A percentile compares a stretch with the other conserved stretches of the same genome.
These are phyloP conservation scores for Suhomyces yuchorum DNA, from an alignment of 1,139 yeast species.

Conservation along the genomic window DNA sequence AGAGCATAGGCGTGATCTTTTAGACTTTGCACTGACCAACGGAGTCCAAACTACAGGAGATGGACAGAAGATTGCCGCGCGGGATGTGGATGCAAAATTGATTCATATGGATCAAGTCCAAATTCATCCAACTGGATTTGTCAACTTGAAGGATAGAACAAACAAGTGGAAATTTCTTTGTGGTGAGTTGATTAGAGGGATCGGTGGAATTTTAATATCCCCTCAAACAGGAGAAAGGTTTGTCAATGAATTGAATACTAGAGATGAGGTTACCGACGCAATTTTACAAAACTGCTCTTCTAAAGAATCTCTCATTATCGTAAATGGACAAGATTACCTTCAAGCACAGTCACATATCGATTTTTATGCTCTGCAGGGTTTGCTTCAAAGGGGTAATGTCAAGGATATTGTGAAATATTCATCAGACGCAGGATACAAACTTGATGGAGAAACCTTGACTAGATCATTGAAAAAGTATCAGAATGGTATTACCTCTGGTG, in stretches of 20 bases:
- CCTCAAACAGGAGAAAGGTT: conserved; percentile 36
- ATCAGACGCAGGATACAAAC: conserved; percentile 17
- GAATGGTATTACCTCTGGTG: conserved; percentile 16
- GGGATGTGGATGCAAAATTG: conserved; percentile 35
- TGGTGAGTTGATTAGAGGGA: conserved; percentile 41
- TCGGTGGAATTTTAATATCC: conserved; percentile 40
- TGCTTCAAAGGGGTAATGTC: conserved; percentile 29
- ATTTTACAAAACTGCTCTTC: conserved; percentile 26
- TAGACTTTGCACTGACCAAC: conserved; percentile 38
- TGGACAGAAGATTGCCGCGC: conserved; percentile 37
- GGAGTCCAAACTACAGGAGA: conserved; percentile 41
- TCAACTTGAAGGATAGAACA: conserved; percentile 21
- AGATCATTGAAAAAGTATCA: conserved; percentile 20
- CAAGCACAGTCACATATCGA: conserved; percentile 34
- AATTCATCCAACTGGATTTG: conserved; percentile 45
- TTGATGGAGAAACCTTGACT: conserved; percentile 9
- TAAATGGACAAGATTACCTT: conserved; percentile 29
- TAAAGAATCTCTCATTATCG: conserved; percentile 28
- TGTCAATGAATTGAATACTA: conserved; percentile 37
- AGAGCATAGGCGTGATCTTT: conserved; percentile 37
- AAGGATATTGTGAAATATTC: conserved; percentile 24
- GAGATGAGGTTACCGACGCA: conserved; percentile 36
- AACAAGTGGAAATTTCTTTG: conserved; percentile 36
- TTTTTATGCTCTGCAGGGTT: conserved; percentile 31
- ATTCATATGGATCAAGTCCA: conserved; percentile 42